phyloP scores from a whole-genome alignment of 352 stramenopile species.

The Phytophthora pinifolia region DNA sequence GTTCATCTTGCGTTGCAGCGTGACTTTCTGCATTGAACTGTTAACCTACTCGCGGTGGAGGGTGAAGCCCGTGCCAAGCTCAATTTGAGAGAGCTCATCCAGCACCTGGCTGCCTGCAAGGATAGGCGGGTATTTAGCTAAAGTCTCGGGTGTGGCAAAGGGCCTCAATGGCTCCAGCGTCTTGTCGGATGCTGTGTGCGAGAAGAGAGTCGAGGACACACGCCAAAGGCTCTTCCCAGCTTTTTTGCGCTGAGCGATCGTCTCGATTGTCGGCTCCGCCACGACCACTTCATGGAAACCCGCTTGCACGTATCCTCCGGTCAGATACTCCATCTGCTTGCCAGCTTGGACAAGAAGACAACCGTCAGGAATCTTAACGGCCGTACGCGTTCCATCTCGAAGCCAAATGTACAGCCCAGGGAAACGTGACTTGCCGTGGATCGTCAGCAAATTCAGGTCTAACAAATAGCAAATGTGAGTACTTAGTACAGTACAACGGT shows the following conservation, averaged over 20 bases:
- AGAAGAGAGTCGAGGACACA: constrained; percentile 92
- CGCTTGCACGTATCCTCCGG: constrained; percentile 89
- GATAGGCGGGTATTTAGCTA: constrained; percentile 79
- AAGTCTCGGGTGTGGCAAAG: constrained; percentile 71
- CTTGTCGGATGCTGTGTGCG: constrained; percentile 90
- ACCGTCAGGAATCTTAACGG: constrained; percentile 88
- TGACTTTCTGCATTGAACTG: background rate
- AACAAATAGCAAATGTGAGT: constrained; percentile 1
- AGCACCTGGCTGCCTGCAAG: constrained; percentile 88
- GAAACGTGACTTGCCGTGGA: constrained; percentile 92
- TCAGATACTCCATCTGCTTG: constrained; percentile 94
- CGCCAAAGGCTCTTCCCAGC: constrained; percentile 85
- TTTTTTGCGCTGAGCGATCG: constrained; percentile 70
- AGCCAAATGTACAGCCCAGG: constrained; percentile 92
- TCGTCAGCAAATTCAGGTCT: constrained; percentile 94
- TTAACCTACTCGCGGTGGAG: constrained; percentile 58
- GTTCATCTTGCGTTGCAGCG: too few relatives aligned
- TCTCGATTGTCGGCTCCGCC: constrained; percentile 66
- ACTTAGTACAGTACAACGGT: constrained; percentile 4
- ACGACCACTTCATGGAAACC: constrained; percentile 94
- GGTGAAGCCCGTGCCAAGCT: constrained; percentile 73
- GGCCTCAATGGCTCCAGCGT: constrained; percentile 76
- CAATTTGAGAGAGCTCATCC: constrained; percentile 85
- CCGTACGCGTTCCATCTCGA: constrained; percentile 79
- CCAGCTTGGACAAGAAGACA: constrained; percentile 89